A percentile compares a stretch with the other conserved stretches of the same genome.
Evolutionary conservation across 805 yeast genomes (phyloP).

Genomic region (Metschnikowia koreensis): DNA sequence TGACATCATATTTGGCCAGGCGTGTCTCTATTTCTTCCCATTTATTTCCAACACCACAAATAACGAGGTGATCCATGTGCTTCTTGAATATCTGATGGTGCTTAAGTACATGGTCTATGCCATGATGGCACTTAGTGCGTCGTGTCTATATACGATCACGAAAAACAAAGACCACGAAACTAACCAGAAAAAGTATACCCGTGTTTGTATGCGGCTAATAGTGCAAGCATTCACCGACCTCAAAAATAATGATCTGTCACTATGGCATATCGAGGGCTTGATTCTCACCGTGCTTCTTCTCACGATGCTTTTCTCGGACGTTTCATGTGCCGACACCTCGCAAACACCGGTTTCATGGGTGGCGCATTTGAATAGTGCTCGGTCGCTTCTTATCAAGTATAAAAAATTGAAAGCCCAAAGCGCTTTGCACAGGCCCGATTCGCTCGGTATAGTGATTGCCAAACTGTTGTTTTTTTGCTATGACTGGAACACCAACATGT

Average conservation of each 20-base stretch:
- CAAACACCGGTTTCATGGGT: slow-evolving; percentile 22
- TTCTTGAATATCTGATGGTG: slow-evolving; percentile 19
- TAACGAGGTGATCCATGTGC: slow-evolving; percentile 19
- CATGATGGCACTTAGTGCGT: slow-evolving; percentile 19
- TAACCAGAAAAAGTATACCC: slow-evolving; percentile 17
- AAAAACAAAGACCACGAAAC: slow-evolving; percentile 13
- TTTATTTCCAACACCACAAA: slow-evolving; percentile 14
- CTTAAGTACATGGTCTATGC: slow-evolving; percentile 21
- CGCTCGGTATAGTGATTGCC: slow-evolving; percentile 19
- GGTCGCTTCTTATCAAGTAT: slow-evolving; percentile 24
- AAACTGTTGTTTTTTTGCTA: slow-evolving; percentile 19
- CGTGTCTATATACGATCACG: slow-evolving; percentile 15
- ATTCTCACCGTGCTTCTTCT: slow-evolving; percentile 26
- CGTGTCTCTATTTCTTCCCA: slow-evolving; percentile 16
- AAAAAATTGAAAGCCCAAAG: slow-evolving; percentile 16
- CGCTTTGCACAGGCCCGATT: slow-evolving; percentile 16
- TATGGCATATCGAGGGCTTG: slow-evolving; percentile 26
- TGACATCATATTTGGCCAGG: slow-evolving; percentile 11
- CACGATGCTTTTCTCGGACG: slow-evolving; percentile 25
- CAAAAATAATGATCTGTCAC: slow-evolving; percentile 15
- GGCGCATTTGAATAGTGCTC: slow-evolving; percentile 28
- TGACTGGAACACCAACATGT: slow-evolving; percentile 20
- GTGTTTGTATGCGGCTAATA: slow-evolving; percentile 19
- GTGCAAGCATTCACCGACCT: slow-evolving; percentile 21
- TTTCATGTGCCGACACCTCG: slow-evolving; percentile 14